phyloP scores from a whole-genome alignment of 768 basidiomycete species.

The Exidia glandulosa region DNA sequence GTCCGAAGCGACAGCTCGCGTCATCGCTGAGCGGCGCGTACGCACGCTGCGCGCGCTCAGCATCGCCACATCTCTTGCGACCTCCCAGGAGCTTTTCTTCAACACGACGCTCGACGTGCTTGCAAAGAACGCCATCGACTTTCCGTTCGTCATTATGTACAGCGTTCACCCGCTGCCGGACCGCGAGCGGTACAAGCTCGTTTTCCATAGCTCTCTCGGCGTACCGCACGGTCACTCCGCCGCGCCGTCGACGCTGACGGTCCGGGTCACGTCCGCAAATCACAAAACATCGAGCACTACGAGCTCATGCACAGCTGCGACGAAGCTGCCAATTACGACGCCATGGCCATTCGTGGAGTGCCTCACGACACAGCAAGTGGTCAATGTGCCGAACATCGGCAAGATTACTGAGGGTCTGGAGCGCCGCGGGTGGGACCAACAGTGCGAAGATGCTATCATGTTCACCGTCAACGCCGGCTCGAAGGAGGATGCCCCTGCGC shows the following conservation, averaged over 20 bases:
- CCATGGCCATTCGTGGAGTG: not conserved
- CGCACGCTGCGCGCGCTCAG: not conserved
- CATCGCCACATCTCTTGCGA: not conserved
- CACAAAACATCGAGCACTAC: not conserved
- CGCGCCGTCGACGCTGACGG: not conserved
- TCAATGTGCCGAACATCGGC: not conserved
- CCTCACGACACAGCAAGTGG: not conserved
- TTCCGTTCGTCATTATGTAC: not conserved
- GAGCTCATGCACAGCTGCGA: not conserved
- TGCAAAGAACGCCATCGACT: not conserved
- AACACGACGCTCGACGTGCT: not conserved
- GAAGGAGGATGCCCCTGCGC: not conserved
- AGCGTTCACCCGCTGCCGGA: not conserved
- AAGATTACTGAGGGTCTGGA: not conserved
- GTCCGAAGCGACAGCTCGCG: not conserved
- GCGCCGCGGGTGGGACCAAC: not conserved
- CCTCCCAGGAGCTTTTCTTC: not conserved
- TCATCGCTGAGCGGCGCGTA: not conserved
- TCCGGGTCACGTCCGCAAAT: not conserved
- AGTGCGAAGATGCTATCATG: not conserved
- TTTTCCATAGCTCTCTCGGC: not conserved
- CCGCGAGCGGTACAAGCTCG: not conserved
- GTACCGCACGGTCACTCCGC: not conserved
- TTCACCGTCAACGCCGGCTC: not conserved
- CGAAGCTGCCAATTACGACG: not conserved